These are phyloP conservation scores for Phaeomoniella chlamydospora DNA, from an alignment of 2,329 filamentous ascomycete species.

Conservation along the genomic window DNA sequence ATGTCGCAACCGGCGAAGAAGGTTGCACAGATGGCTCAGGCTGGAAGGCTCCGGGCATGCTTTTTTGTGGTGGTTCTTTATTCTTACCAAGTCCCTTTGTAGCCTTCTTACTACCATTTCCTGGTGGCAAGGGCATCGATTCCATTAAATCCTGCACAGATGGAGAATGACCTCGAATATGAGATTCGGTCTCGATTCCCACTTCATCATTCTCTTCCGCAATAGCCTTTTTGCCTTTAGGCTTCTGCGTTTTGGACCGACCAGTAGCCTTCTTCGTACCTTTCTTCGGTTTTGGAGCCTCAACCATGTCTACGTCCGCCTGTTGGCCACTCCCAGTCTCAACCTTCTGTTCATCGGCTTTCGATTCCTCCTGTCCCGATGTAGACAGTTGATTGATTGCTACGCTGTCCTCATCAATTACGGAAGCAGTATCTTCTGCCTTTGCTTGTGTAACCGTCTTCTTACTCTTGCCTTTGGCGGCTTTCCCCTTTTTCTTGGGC, in stretches of 20 bases:
- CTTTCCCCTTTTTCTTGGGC: neutral
- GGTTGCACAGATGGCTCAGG: neutral
- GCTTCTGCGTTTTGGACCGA: neutral
- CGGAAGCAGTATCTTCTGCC: neutral
- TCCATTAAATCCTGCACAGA: neutral
- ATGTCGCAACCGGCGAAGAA: neutral
- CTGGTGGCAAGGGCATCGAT: neutral
- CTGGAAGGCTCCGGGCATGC: conserved; percentile 1
- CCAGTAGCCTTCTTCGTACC: neutral
- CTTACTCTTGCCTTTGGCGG: neutral
- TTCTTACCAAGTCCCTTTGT: conserved; percentile 4
- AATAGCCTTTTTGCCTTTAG: neutral
- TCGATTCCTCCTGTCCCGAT: neutral
- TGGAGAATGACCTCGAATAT: neutral
- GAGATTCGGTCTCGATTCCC: conserved; percentile 3
- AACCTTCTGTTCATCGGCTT: neutral
- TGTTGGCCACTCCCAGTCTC: neutral
- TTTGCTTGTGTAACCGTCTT: neutral
- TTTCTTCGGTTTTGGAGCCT: neutral
- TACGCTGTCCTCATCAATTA: neutral
- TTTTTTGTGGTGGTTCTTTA: conserved; percentile 1
- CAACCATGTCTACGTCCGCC: neutral
- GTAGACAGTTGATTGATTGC: too few relatives aligned
- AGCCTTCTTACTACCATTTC: conserved; percentile 5
- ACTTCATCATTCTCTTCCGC: neutral